phyloP scores from a whole-genome alignment of 1,139 yeast genomes.

The Lodderomyces elongisporus region DNA sequence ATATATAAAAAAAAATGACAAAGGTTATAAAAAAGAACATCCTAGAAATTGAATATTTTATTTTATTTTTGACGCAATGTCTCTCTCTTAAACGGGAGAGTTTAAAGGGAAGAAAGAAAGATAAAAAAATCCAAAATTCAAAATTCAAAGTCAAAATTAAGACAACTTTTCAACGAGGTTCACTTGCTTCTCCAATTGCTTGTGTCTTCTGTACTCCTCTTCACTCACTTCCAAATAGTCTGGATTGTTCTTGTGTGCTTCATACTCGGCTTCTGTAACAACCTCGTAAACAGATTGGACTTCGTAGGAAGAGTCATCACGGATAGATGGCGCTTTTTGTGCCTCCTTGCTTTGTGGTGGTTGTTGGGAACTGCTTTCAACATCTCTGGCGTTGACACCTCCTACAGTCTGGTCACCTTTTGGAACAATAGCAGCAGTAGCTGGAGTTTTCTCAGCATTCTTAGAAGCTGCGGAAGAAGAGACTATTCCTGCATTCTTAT shows the following conservation, averaged over 20 bases:
- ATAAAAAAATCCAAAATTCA: conserved; percentile 2
- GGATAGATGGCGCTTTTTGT: conserved; percentile 6
- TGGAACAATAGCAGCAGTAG: conserved; percentile 1
- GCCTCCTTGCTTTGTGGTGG: conserved; percentile 1
- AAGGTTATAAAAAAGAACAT: not conserved
- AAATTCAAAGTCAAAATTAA: not conserved
- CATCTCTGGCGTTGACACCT: conserved; percentile 11
- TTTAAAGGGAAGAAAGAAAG: conserved; percentile 1
- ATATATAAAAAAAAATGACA: conserved; percentile 1
- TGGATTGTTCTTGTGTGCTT: conserved; percentile 41
- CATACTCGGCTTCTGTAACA: conserved; percentile 45
- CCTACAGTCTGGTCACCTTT: conserved; percentile 6
- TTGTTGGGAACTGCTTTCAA: conserved; percentile 5
- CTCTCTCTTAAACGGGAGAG: too few species aligned
- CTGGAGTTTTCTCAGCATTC: too few species aligned
- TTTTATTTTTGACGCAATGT: too few species aligned
- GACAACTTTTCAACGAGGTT: conserved; percentile 5
- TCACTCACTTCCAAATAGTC: conserved; percentile 44
- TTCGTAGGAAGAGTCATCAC: conserved; percentile 22
- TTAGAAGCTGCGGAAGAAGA: too few species aligned
- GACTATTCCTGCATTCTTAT: too few species aligned
- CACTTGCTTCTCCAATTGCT: conserved; percentile 11
- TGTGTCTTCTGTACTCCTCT: conserved; percentile 31
- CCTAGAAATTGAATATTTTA: not conserved
- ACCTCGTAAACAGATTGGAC: conserved; percentile 47